Base-by-base conservation (phyloP, 495 filamentous ascomycete species). In the Neurospora sp. region DNA sequence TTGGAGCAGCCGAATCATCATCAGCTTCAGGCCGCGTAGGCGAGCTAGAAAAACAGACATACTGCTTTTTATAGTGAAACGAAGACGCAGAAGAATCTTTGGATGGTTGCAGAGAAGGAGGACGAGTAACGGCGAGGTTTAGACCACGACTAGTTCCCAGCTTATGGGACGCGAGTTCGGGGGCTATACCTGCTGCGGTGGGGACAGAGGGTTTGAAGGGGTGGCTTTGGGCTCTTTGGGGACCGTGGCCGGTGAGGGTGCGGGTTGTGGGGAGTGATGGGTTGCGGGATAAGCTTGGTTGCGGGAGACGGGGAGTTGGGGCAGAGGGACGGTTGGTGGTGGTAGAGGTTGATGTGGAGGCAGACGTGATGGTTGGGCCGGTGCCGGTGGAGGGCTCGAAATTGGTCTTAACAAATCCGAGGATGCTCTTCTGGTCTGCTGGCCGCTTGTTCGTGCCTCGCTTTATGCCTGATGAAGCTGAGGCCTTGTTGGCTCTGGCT, bases 41-140 rank as follows among this genome's bases (percentile, higher is more conserved):
- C 14, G 85, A 86, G 74, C 85, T 86, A 1, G 85, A 86, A 68
- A 86, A 86, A 70, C 79, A 83, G 9, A 79, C 40, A 69, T 86
- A 86, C n/a, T 81, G 80, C 70, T 83, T 84, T 20, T 69, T 12
- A 20, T 59, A 65, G 0, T 14, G 38, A 0, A 73, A 16, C 0
- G 68, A 44, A 2, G 74, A 71, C 2, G 27, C 12, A 9, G 53
- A 61, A 7, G 53, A 35, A 0, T 76, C 68, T 72, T 77, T 11
- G 42, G 27, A 1, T 31, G 35, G 16, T 42, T 71, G 71, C 7
- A 35, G 68, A 12, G 69, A 37, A 7, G 75, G 73, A 16, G 53
- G 53, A 1, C 75, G 73, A 44, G 73, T 73, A n/a, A 74, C 53
- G 53, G 73, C 44, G 37, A 39, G 41, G 39, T 69, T 77, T 79